phyloP scores from a whole-genome alignment of 352 stramenopile genomes.

The Globisporangium solare region DNA sequence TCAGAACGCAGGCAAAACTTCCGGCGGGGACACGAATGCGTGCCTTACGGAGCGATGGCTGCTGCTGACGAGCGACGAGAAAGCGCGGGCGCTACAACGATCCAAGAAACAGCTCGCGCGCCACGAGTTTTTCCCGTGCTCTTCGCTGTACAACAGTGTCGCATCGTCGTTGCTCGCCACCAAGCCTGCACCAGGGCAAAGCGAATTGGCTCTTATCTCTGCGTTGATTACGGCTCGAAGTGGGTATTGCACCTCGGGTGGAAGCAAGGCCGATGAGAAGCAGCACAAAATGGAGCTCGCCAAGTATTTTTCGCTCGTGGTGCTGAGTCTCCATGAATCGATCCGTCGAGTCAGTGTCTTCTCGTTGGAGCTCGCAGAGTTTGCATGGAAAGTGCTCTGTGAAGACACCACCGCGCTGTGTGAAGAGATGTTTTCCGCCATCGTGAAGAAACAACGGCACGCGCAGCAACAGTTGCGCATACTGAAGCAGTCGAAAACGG shows the following conservation, averaged over 20 bases:
- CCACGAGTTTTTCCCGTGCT: slow-evolving; percentile 19
- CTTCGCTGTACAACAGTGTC: neutral
- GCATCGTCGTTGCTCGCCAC: neutral
- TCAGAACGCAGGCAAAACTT: neutral
- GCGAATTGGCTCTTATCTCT: slow-evolving; percentile 1
- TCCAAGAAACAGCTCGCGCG: slow-evolving; percentile 16
- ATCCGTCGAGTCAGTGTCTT: slow-evolving; percentile 26
- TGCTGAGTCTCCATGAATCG: slow-evolving; percentile 36
- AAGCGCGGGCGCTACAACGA: slow-evolving; percentile 7
- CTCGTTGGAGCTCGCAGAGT: slow-evolving; percentile 27
- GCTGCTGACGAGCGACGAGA: slow-evolving; percentile 12
- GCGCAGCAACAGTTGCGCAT: slow-evolving; percentile 18
- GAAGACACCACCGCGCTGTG: slow-evolving; percentile 23
- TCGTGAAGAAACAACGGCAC: slow-evolving; percentile 6
- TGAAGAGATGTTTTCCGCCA: slow-evolving; percentile 14
- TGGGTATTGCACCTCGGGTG: neutral
- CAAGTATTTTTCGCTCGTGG: slow-evolving; percentile 25
- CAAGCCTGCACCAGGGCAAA: neutral
- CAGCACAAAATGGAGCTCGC: slow-evolving; percentile 15
- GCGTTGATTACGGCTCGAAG: slow-evolving; percentile 5
- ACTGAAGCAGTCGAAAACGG: slow-evolving; percentile 17
- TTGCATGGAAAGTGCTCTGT: slow-evolving; percentile 23
- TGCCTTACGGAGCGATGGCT: slow-evolving; percentile 11
- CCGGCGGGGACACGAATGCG: no score
- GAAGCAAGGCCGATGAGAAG: neutral